These are phyloP conservation scores for Xylaria digitata DNA, from an alignment of 2,329 filamentous ascomycete species.

Conservation along the genomic window DNA sequence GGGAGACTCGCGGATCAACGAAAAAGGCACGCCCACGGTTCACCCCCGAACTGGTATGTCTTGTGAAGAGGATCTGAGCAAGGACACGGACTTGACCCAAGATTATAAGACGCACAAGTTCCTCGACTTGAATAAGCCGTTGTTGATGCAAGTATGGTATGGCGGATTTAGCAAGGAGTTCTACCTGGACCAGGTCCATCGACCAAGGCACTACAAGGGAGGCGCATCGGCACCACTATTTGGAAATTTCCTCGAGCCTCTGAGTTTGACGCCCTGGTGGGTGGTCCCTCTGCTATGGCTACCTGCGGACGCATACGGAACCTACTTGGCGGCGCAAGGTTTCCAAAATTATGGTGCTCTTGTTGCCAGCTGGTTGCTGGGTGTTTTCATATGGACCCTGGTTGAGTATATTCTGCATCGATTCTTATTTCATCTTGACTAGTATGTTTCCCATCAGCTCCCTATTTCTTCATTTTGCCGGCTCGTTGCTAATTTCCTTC, in stretches of 20 bases:
- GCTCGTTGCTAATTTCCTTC: conserved; percentile 46
- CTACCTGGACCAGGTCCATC: conserved; percentile 95
- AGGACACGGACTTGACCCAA: conserved; percentile 78
- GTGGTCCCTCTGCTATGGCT: conserved; percentile 86
- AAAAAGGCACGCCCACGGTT: conserved; percentile 49
- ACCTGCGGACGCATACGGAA: conserved; percentile 80
- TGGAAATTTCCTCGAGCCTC: conserved; percentile 98
- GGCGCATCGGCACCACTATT: conserved; percentile 93
- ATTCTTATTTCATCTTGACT: conserved; percentile 92
- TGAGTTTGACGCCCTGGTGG: conserved; percentile 96
- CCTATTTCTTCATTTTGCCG: not conserved
- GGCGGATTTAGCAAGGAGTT: conserved; percentile 95
- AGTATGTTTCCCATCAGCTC: conserved; percentile 66
- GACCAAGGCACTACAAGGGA: conserved; percentile 94
- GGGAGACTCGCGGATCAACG: conserved; percentile 52
- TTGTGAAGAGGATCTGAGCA: conserved; percentile 83
- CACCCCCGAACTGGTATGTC: conserved; percentile 86
- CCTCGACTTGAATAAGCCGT: conserved; percentile 84
- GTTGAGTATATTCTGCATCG: conserved; percentile 91
- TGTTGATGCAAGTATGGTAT: conserved; percentile 88
- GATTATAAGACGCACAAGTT: conserved; percentile 96
- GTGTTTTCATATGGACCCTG: conserved; percentile 85
- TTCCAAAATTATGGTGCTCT: conserved; percentile 62
- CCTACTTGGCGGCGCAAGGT: conserved; percentile 71
- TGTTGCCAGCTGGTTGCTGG: conserved; percentile 73